phyloP scores from a whole-genome alignment of 306 rosid genomes.

The Quercus wislizeni region DNA sequence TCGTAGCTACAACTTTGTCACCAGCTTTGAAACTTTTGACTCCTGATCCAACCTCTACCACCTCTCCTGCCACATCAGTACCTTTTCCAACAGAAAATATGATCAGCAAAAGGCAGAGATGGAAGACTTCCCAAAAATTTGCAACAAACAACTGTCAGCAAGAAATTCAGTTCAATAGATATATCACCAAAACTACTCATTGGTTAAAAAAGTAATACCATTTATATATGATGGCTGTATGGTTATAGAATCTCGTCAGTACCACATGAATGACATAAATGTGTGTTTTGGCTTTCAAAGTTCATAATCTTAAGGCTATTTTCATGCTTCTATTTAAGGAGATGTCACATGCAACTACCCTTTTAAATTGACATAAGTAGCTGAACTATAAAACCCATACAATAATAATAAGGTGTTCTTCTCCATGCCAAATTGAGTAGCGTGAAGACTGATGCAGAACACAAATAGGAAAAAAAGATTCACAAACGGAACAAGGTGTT shows the following conservation, averaged over 20 bases:
- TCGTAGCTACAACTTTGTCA: conserved; percentile 57
- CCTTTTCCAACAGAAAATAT: conserved; percentile 21
- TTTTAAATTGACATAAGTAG: background rate
- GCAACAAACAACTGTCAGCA: background rate
- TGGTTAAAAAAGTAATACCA: background rate
- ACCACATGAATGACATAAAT: background rate
- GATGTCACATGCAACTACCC: background rate
- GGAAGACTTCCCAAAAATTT: background rate
- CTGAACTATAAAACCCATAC: background rate
- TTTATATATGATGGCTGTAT: background rate
- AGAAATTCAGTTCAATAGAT: background rate
- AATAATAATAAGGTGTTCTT: background rate
- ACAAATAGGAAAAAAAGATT: no score
- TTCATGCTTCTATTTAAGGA: background rate
- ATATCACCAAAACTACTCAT: background rate
- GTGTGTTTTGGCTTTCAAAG: background rate
- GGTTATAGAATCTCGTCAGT: background rate
- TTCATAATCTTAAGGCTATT: background rate
- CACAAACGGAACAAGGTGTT: background rate
- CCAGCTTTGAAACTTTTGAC: conserved; percentile 56
- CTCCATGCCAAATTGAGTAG: background rate
- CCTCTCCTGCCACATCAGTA: conserved; percentile 66
- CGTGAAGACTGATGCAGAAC: background rate
- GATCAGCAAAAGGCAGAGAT: background rate
- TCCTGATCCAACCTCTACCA: conserved; percentile 49